These are phyloP conservation scores for Amanita rimosa DNA, from an alignment of 768 basidiomycete genomes.

Conservation along the genomic window DNA sequence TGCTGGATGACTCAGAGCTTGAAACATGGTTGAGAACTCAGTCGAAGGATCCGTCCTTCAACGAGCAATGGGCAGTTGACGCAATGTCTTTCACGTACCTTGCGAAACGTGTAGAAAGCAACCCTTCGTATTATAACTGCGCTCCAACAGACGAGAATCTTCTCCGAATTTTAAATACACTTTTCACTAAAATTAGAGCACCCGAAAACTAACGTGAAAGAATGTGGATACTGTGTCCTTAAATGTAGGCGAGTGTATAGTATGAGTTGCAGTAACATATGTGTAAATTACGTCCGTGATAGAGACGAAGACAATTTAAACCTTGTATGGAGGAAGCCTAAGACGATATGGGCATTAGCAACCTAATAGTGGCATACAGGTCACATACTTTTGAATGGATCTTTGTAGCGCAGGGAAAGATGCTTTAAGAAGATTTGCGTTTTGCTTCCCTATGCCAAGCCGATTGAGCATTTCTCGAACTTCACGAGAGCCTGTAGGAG, in stretches of 20 bases:
- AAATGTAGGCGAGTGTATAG: not conserved
- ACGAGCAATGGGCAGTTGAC: conserved; percentile 65
- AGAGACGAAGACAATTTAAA: not conserved
- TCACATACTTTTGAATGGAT: conserved; percentile 2
- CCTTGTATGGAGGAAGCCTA: conserved; percentile 5
- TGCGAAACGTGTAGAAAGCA: conserved; percentile 53
- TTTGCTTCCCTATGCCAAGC: conserved; percentile 74
- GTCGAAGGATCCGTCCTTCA: conserved; percentile 25
- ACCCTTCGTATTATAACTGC: conserved; percentile 80
- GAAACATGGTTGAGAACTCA: conserved; percentile 34
- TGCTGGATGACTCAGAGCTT: conserved; percentile 42
- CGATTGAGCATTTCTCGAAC: conserved; percentile 75
- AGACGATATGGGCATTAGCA: not conserved
- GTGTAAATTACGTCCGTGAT: conserved; percentile 2
- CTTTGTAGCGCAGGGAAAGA: conserved; percentile 44
- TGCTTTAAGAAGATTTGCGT: conserved; percentile 51
- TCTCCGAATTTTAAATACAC: conserved; percentile 56
- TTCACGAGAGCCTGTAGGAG: conserved; percentile 39
- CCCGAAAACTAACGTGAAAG: conserved; percentile 1
- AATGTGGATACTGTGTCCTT: not conserved
- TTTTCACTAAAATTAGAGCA: not conserved
- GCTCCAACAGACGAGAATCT: conserved; percentile 40
- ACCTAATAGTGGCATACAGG: not conserved
- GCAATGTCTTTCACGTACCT: conserved; percentile 76
- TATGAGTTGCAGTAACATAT: not conserved